Base-by-base conservation (phyloP, 176 grass and related monocot species). In the Triticum timopheevii region DNA sequence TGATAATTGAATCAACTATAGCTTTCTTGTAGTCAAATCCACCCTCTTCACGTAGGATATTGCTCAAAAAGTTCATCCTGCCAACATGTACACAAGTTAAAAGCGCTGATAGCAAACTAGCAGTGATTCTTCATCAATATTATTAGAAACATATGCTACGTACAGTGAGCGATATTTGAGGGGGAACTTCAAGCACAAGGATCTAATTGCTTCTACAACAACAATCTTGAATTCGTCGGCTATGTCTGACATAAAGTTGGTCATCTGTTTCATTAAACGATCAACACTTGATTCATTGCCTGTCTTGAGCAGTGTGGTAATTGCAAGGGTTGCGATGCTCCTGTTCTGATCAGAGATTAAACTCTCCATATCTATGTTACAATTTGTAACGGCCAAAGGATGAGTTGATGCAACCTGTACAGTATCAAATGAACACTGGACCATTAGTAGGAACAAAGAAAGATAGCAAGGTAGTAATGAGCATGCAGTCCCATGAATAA, bases 11-110 rank as follows among this genome's bases (percentile, higher is more conserved):
- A 90, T 99, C 97, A 73, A 99, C 92, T 76, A 99, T 99, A 77
- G 97, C 92, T 84, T 99, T 99, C 87, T 99, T 99, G 74, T 99
- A 99, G 64, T 99, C 94, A 25, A 99, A 99, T 28, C 97, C 97
- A 38, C 97, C 97, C 84, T 99, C 97, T 87, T 99, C 97, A 40
- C 97, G 90, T 63, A 99, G 87, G 87, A 99, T 99, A 79, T 94
- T 99, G 86, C 97, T 99, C 86, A 99, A 94, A 81, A 99, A 99
- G 58, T 99, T 99, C 97, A 99, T 97, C 87, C 97, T 99, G 82
- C 88, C 72, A 82, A 76, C 24, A 81, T 22, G 90, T 23, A 74
- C 61, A 23, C 58, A 69, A n/a, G 70, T 31, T 69, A 85, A 82
- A 76, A 35, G 30, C 25, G 78, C n/a, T 20, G 42, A 65, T 69